Evolutionary conservation across 495 filamentous ascomycete genomes (phyloP), one percentile per base, ranked within the genome.

Genomic region (Penicillium desertorum): DNA sequence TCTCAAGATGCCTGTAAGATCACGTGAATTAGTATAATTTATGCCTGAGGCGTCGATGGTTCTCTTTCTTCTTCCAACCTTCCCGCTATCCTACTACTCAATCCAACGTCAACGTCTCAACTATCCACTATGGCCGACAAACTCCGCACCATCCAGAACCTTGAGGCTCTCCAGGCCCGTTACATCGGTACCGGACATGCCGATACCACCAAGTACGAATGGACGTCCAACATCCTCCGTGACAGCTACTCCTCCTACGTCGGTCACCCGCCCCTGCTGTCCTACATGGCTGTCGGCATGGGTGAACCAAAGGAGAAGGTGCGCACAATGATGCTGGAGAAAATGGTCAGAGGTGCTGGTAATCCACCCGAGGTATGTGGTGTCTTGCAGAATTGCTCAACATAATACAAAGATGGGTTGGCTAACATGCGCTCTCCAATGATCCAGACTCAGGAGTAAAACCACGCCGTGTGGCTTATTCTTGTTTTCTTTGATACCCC

Each of bases 101-200:
- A 20, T 22, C 32, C 44, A 20, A 5, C 25, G 3, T 30, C 17
- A 48, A n/a, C 27, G 25, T 52, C 30, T 19, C 43, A 16, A 54
- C 29, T 29, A 29, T 36, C 8, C 62, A 77, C 54, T 66, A 80
- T 80, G 94, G 94, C 94, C 64, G 94, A 98, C 82, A 98, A 98
- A 78, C 89, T 98, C 59, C 92, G 95, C 71, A 92, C 92, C 14
- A 88, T 92, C 56, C 95, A 98, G 74, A 94, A 98, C 68, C 93
- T 99, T 65, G 95, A 98, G 76, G 84, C 88, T 59, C 88, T 98
- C 11, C 94, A 98, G 75, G 83, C 91, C 63, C 91, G 92, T 48
- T 95, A 94, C 78, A 79, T 98, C 66, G 94, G 94, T 69, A 98
- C 92, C 11, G 95, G 95, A n/a, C 92, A 97, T 74, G 91, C 94